Base-by-base conservation (phyloP, 257 asterid genomes). In the Catharanthus roseus region DNA sequence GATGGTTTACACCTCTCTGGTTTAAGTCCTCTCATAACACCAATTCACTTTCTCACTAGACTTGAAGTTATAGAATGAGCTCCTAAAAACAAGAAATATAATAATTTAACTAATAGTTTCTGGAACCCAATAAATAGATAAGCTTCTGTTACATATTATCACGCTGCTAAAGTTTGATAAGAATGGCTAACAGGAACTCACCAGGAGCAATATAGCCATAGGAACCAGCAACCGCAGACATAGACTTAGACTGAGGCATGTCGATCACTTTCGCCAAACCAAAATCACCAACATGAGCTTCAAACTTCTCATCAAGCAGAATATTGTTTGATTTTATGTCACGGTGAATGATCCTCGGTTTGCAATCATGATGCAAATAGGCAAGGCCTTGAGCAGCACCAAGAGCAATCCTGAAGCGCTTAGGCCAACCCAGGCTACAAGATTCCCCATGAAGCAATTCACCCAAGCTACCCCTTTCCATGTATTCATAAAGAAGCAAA, bases 201-300 rank as follows among this genome's bases (percentile, higher is more conserved):
- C 98, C 98, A 18, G 98, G 98, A 77, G 98, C 98, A 54, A 93
- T 93, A 83, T 93, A 93, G 42, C 98, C 98, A 68, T 93, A 93
- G 4, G 98, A 93, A 44, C 98, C 98, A 29, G 98, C 98, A 68
- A 93, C 98, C 0, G 98, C 98, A 57, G 98, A 93, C 88, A 93
- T 85, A 0, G 98, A 88, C 86, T 90, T 93, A 0, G 97, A 87
- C 36, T 87, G 95, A 41, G 98, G 98, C 98, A 93, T 90, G 73
- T 93, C 98, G 28, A 93, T 86, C 70, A 93, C 98, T 77, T 93
- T 93, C 0, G 98, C 98, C 81, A 93, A 81, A 70, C 98, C 98
- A 47, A 93, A 93, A 85, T 93, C 98, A 47, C 97, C 98, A 56
- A 93, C 98, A 51, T 87, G 98, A 45, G 98, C 98, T 76, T 93